These are phyloP conservation scores for Monsonia emarginata DNA, from an alignment of 441 rosid genomes.

Conservation along the genomic window DNA sequence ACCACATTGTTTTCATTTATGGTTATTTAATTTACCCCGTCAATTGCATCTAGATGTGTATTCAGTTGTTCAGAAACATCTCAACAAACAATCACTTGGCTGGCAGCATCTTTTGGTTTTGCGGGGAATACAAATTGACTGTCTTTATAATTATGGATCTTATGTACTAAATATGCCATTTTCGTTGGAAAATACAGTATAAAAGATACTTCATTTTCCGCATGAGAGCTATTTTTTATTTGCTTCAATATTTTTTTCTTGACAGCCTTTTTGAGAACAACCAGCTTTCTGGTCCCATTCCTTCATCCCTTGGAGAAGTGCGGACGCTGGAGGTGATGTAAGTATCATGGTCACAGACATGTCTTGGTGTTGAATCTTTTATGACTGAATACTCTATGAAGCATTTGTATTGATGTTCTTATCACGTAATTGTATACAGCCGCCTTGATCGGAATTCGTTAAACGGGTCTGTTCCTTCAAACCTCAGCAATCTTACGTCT, in stretches of 20 bases:
- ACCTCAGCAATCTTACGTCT: conserved; percentile 38
- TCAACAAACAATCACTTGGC: too few relatives aligned
- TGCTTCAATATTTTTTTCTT: not conserved
- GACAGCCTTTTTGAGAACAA: conserved; percentile 62
- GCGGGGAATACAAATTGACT: too few relatives aligned
- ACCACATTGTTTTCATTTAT: too few relatives aligned
- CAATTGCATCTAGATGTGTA: too few relatives aligned
- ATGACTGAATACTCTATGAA: not conserved
- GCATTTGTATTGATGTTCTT: not conserved
- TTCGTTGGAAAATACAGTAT: too few relatives aligned
- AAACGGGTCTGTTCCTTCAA: conserved; percentile 38
- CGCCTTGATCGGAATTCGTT: conserved; percentile 58
- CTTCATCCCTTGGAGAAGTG: conserved; percentile 54
- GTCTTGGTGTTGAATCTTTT: not conserved
- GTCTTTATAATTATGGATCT: too few relatives aligned
- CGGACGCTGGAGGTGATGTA: conserved; percentile 46
- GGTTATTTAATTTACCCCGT: too few relatives aligned
- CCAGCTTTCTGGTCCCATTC: conserved; percentile 42
- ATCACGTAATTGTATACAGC: conserved; percentile 35
- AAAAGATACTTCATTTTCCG: too few relatives aligned
- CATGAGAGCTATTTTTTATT: too few relatives aligned
- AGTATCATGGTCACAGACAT: conserved; percentile 27
- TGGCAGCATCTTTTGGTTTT: too few relatives aligned
- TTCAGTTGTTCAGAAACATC: too few relatives aligned
- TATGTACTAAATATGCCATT: too few relatives aligned